Conservation (phyloP, 2,329 filamentous ascomycete genomes). For the Fusarium stilboides region DNA sequence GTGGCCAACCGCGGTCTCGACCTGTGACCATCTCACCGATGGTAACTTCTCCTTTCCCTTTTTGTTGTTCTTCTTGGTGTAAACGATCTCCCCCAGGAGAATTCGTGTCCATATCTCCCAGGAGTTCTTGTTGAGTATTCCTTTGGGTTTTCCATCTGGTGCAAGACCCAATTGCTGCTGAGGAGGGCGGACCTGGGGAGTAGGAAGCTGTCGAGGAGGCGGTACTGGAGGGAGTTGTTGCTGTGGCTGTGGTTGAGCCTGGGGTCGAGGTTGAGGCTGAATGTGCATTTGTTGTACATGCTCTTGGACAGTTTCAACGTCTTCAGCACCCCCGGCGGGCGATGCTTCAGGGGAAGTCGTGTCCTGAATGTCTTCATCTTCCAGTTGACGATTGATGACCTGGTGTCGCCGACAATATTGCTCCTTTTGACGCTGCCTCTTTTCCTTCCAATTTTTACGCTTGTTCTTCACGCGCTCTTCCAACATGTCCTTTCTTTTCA, state of each 20-base stretch:
- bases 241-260: constrained; percentile 4
- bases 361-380: not conserved
- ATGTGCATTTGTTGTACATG: not conserved
- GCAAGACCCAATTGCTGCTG: not conserved
- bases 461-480: constrained; percentile 8
- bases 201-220: not conserved
- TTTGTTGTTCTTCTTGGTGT: constrained; percentile 17
- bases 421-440: constrained; percentile 8
- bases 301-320: not conserved
- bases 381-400: not conserved
- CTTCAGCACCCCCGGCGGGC: not conserved
- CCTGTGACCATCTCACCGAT: not conserved
- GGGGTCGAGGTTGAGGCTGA: not conserved
- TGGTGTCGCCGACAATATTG: not conserved
- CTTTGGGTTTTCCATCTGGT: constrained; percentile 17
- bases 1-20: not conserved
- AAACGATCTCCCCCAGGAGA: constrained; percentile 23
- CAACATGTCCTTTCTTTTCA: constrained; percentile 5
- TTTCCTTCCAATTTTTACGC: constrained; percentile 1
- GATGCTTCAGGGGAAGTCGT: not conserved
- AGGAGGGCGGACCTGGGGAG: not conserved
- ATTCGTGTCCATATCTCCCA: constrained; percentile 2
- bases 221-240: constrained; percentile 17
- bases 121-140: constrained; percentile 36
- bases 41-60: constrained; percentile 9